phyloP scores from a whole-genome alignment of 148 eudicot species.

The Rhododendron griersonianum region DNA sequence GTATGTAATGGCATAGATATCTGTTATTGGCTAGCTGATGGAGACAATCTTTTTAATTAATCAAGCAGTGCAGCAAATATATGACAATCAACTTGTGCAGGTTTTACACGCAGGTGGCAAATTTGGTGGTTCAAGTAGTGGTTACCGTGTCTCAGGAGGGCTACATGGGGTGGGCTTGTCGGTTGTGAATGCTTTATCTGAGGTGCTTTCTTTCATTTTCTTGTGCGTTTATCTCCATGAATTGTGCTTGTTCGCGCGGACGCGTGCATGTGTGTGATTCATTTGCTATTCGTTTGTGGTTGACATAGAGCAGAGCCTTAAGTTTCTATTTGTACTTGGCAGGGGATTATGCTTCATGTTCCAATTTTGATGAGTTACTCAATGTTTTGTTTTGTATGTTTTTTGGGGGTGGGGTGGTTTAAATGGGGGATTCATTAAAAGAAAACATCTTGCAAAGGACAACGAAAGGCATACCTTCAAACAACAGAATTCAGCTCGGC shows the following conservation, averaged over 20 bases:
- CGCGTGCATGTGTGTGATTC: neutral
- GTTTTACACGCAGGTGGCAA: slow-evolving; percentile 97
- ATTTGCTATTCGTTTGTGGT: neutral
- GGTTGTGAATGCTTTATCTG: slow-evolving; percentile 93
- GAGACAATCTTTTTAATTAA: slow-evolving; percentile 6
- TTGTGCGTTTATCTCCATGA: neutral
- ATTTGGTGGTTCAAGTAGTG: slow-evolving; percentile 97
- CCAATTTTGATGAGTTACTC: neutral
- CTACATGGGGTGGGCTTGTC: slow-evolving; percentile 95
- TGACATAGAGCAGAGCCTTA: neutral
- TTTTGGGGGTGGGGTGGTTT: neutral
- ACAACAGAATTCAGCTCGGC: neutral
- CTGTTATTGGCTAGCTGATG: slow-evolving; percentile 7
- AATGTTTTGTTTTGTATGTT: neutral
- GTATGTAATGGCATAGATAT: neutral
- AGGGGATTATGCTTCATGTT: neutral
- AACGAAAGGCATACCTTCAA: neutral
- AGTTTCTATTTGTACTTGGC: neutral
- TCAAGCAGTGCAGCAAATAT: neutral
- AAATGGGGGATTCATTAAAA: neutral
- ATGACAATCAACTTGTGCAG: slow-evolving; percentile 40
- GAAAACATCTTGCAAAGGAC: neutral
- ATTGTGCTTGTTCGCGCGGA: neutral
- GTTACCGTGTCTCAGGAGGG: slow-evolving; percentile 97
- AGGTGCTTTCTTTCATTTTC: slow-evolving; percentile 42